Evolutionary conservation across 176 grass and related monocot species (phyloP), one percentile per base, ranked within the genome.

Genomic region (Zizania latifolia): DNA sequence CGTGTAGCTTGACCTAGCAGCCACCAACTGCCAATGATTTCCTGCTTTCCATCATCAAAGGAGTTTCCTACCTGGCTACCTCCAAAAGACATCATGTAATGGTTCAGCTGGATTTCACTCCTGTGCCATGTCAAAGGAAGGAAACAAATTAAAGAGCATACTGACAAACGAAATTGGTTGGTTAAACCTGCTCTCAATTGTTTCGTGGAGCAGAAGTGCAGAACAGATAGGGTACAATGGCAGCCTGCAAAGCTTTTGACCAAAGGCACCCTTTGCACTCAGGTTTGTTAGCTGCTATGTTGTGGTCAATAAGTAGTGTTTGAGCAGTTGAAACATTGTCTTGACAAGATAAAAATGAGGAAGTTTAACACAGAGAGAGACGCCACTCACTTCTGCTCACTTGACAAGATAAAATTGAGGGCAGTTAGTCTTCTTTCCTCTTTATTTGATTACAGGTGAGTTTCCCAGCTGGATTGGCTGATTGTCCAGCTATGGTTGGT

Each of bases 181-280:
- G 58, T 60, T 61, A 35, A 21, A 82, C 73, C 85, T 67, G 62
- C 68, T 73, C n/a, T n/a, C 74, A 59, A 50, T 35, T 13, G 61
- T 29, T 33, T 27, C 4, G 31, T 62, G 85, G 85, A 83, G 75
- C 61, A 83, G n/a, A n/a, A n/a, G n/a, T n/a, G n/a, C n/a, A n/a
- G 80, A 59, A 27, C 16, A 50, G 59, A 34, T 65, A 54, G 40
- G 51, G 28, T 15, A 78, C 23, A 27, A 34, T 54, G 69, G 69
- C 48, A 19, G 27, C 55, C 4, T 65, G 75, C 13, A 40, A 39
- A 40, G 39, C 15, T 10, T 51, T 67, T 77, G 79, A 77, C 48
- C 59, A 12, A 30, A 7, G 13, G 15, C 36, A 40, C 38, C n/a
- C 15, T 70, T 31, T 31, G 31, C 62, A 3, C 22, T 54, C 30